A percentile compares a stretch with the other conserved stretches of the same genome.
Evolutionary conservation across 2,329 filamentous ascomycete species (phyloP).

Genomic region (Fusarium buxicola): DNA sequence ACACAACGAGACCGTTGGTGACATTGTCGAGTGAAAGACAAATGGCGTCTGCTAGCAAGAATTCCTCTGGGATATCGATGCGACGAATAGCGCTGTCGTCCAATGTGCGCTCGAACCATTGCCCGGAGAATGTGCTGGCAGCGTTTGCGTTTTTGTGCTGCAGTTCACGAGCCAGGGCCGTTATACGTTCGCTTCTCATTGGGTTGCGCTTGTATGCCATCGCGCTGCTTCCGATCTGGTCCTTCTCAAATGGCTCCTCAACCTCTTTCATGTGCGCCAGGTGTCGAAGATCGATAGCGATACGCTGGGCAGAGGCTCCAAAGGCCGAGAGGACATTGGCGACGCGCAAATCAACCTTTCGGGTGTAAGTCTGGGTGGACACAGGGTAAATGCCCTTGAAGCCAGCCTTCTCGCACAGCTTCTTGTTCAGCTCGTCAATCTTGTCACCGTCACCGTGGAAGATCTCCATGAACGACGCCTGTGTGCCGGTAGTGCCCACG

Average conservation of each 20-base stretch:
- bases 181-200: constrained; percentile 21
- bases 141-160: constrained; percentile 19
- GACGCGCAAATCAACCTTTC: constrained; percentile 81
- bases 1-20: constrained; percentile 38
- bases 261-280: constrained; percentile 81
- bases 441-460: constrained; percentile 22
- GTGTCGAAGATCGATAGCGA: constrained; percentile 79
- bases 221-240: constrained; percentile 6
- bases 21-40: constrained; percentile 31
- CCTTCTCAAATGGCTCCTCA: constrained; percentile 65
- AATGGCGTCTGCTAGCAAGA: constrained; percentile 34
- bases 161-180: constrained; percentile 13
- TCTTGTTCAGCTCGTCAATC: constrained; percentile 22
- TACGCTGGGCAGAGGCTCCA: constrained; percentile 76
- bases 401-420: constrained; percentile 23
- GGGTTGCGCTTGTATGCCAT: constrained; percentile 34
- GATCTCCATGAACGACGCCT: constrained; percentile 28
- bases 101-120: constrained; percentile 30
- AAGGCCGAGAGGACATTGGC: constrained; percentile 82
- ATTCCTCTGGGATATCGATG: constrained; percentile 36
- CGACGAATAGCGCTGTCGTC: constrained; percentile 20
- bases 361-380: constrained; percentile 57
- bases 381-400: constrained; percentile 27
- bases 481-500: constrained; percentile 33
- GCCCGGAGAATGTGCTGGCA: constrained; percentile 15